Conservation (phyloP, 2,329 filamentous ascomycete genomes). For the Pyrenochaeta sp. region DNA sequence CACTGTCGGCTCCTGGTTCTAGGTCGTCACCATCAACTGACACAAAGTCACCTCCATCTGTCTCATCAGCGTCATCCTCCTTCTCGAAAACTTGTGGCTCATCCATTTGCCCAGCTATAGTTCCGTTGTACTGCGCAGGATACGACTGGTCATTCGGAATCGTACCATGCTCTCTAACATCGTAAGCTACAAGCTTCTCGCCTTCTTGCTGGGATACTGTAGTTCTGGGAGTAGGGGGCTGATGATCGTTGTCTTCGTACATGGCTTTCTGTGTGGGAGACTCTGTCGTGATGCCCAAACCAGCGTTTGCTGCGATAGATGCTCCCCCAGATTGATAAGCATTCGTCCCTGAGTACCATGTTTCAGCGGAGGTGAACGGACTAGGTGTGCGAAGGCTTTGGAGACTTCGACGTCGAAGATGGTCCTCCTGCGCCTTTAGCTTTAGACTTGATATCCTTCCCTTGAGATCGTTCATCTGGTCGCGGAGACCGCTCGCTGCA, state of each 20-base stretch:
- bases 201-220: constrained; percentile 28
- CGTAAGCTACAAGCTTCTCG: constrained; percentile 20
- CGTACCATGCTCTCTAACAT: constrained; percentile 5
- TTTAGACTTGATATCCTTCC: constrained; percentile 83
- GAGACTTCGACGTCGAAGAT: constrained; percentile 77
- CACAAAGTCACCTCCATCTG: constrained; percentile 52
- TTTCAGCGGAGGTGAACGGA: constrained; percentile 78
- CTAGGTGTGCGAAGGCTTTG: constrained; percentile 78
- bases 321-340: constrained; percentile 34
- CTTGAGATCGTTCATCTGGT: constrained; percentile 86
- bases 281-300: constrained; percentile 40
- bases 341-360: constrained; percentile 59
- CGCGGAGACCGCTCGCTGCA: constrained; percentile 76
- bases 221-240: constrained; percentile 15
- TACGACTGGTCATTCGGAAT: constrained; percentile 6
- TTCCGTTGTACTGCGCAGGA: constrained; percentile 30
- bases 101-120: constrained; percentile 30
- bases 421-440: constrained; percentile 81
- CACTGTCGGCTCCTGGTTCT: constrained; percentile 40
- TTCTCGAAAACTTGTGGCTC: constrained; percentile 32
- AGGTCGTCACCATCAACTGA: constrained; percentile 41
- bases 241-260: constrained; percentile 24
- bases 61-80: constrained; percentile 38
- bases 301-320: constrained; percentile 36
- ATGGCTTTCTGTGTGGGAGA: constrained; percentile 32